Evolutionary conservation across 2,329 filamentous ascomycete genomes (phyloP), one percentile per base, ranked within the genome.

Genomic region (Fusarium newnesense): DNA sequence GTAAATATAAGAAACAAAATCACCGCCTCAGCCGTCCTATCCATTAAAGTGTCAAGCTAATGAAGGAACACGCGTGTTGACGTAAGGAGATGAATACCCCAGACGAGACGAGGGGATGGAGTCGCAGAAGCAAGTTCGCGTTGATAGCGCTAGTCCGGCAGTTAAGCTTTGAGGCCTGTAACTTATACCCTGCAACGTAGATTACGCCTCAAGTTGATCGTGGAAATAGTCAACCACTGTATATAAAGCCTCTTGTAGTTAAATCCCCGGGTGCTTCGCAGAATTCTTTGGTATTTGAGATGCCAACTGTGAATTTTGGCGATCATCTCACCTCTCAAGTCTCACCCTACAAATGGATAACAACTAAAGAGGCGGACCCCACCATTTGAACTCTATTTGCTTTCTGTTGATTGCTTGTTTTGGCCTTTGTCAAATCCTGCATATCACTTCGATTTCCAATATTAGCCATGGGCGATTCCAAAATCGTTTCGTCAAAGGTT

Each of bases 401-500:
- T 60, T 60, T 40, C 42, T 44, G 50, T 60, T 65, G 54, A 30
- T 62, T 53, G 50, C 26, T 63, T 49, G 63, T 47, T 36, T 30
- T 43, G 12, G 24, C 24, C 34, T 40, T 50, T 30, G 58, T 43
- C 52, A 73, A 66, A 61, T 28, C 43, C 49, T 70, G n/a, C 63
- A 56, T 50, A 34, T 50, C 42, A 11, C 36, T 56, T 62, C 18
- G 42, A 24, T 34, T 32, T 40, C 49, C 18, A 26, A 28, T 28
- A 19, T 46, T 44, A 52, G n/a, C 30, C 43, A 81, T 81, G 80
- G 69, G 70, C 26, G 32, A 63, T 11, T 18, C 71, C 32, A 64
- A 67, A 21, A 32, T 76, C 12, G 78, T 87, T 36, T 72, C 77
- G 13, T 87, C 88, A 11, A 79, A 86, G 37, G 80, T 82, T 56